Evolutionary conservation across 148 eudicot genomes (phyloP).

Genomic region (Vaccinium darrowii): DNA sequence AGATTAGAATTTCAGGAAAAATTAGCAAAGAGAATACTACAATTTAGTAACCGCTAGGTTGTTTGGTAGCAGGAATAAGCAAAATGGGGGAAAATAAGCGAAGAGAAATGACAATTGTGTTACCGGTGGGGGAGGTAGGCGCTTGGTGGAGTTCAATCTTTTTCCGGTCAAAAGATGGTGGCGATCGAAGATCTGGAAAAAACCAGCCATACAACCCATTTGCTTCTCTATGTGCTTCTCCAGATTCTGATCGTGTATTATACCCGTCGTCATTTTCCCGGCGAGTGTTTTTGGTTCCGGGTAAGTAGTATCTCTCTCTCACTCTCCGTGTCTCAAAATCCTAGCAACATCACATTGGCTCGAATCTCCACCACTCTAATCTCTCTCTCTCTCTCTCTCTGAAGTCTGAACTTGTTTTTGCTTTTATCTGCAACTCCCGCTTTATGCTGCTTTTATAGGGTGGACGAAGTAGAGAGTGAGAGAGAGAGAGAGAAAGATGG

Average conservation of each 20-base stretch:
- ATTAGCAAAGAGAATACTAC: too few species aligned
- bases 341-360: conserved; percentile 16
- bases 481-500: neutral
- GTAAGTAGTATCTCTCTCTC: conserved; percentile 7
- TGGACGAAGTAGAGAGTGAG: conserved; percentile 4
- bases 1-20: neutral
- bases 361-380: conserved; percentile 18
- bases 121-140: conserved; percentile 56
- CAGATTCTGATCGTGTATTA: conserved; percentile 50
- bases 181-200: conserved; percentile 76
- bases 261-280: conserved; percentile 50
- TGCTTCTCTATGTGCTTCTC: conserved; percentile 74
- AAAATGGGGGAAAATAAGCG: neutral
- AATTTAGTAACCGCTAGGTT: neutral
- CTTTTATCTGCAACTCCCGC: conserved; percentile 66
- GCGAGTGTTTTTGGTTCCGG: neutral
- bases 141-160: conserved; percentile 50
- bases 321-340: neutral
- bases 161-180: conserved; percentile 52
- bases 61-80: neutral
- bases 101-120: neutral
- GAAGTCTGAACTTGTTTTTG: conserved; percentile 20
- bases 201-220: conserved; percentile 89
- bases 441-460: conserved; percentile 55
- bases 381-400: conserved; percentile 18